A percentile compares a stretch with the other conserved stretches of the same genome.
Evolutionary conservation across 2,329 filamentous ascomycete genomes (phyloP).

Genomic region (Alternaria incomplexa): DNA sequence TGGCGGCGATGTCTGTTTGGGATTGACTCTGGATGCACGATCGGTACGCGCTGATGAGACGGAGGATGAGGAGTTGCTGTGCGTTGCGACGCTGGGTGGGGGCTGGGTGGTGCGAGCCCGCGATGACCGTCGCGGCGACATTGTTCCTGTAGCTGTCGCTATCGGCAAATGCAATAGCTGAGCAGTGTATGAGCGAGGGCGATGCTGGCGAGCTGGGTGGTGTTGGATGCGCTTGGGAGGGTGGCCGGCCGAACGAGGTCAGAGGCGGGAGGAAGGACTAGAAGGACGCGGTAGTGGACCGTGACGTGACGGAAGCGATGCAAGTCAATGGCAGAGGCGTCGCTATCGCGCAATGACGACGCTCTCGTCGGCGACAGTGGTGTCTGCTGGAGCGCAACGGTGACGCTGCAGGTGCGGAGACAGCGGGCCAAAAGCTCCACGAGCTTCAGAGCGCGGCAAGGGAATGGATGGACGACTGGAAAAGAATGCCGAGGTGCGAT

Average conservation of each 20-base stretch:
- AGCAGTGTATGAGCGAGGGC: background rate
- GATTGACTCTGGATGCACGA: conserved; percentile 72
- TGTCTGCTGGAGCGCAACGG: conserved; percentile 31
- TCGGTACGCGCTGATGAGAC: conserved; percentile 76
- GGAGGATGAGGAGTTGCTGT: conserved; percentile 77
- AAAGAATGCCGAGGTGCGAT: conserved; percentile 19
- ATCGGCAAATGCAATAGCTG: background rate
- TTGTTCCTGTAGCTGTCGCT: conserved; percentile 35
- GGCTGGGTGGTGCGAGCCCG: conserved; percentile 82
- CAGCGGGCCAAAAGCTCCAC: conserved; percentile 45
- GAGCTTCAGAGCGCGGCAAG: conserved; percentile 45
- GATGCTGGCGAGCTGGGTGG: conserved; percentile 8
- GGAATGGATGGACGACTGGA: conserved; percentile 34
- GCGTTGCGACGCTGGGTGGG: conserved; percentile 66
- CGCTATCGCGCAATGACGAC: conserved; percentile 15
- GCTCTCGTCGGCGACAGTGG: conserved; percentile 17
- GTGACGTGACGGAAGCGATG: conserved; percentile 4
- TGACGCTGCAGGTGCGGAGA: conserved; percentile 43
- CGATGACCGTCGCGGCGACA: conserved; percentile 86
- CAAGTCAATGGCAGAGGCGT: conserved; percentile 16
- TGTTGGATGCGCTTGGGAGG: conserved; percentile 18
- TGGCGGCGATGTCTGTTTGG: conserved; percentile 74
- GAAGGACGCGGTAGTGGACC: conserved; percentile 11
- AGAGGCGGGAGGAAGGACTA: conserved; percentile 18
- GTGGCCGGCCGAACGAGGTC: conserved; percentile 15